These are phyloP conservation scores for Trametes villosa DNA, from an alignment of 768 basidiomycete genomes.

Conservation along the genomic window DNA sequence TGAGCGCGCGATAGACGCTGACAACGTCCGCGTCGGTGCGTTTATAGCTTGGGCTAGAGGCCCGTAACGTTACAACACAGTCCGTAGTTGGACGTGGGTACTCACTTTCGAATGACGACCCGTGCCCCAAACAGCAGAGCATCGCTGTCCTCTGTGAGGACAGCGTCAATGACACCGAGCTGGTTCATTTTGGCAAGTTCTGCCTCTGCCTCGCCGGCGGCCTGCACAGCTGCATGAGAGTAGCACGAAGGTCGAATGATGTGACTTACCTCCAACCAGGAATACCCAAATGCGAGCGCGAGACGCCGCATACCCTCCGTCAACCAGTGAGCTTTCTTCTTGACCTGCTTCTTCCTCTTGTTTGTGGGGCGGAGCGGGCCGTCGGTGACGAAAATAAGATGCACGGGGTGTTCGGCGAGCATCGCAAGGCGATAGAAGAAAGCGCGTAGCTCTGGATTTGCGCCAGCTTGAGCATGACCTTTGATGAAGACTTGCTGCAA, in stretches of 20 bases:
- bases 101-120: conserved; percentile 46
- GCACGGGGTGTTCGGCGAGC: background rate
- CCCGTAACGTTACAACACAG: background rate
- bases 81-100: background rate
- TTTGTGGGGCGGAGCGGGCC: background rate
- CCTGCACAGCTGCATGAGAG: conserved; percentile 29
- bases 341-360: background rate
- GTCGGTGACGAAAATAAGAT: background rate
- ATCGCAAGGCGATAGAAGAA: background rate
- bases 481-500: background rate
- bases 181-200: conserved; percentile 49
- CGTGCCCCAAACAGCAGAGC: conserved; percentile 50
- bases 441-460: background rate
- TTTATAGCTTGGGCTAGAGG: background rate
- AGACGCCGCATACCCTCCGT: background rate
- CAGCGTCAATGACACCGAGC: conserved; percentile 45
- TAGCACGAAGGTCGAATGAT: background rate
- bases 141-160: conserved; percentile 54
- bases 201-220: conserved; percentile 53
- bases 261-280: background rate
- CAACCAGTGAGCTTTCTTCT: background rate
- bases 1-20: background rate
- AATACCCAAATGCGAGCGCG: background rate
- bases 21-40: background rate
- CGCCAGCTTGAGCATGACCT: background rate